Evolutionary conservation across 225 moss, liverwort and hornwort species (phyloP), one percentile per base, ranked within the genome.

Genomic region (Marchantia paleacea): DNA sequence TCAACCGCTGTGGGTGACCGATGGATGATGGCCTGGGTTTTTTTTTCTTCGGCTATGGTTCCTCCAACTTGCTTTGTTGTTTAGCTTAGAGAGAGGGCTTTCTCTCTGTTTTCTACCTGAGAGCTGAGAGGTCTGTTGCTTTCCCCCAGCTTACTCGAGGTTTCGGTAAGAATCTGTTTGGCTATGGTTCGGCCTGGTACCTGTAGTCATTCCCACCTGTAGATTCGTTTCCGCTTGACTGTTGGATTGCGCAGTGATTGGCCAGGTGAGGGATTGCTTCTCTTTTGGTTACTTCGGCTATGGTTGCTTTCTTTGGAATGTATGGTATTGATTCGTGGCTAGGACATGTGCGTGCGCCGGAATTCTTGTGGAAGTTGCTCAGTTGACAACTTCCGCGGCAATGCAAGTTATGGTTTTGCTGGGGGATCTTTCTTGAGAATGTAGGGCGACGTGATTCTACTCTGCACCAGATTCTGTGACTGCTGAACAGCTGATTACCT

Each of bases 161-260:
- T 64, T 24, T n/a, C n/a, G 64, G 68, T 68, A 68, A 68, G 29
- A 68, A 29, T 7, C 30, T 68, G 68, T 68, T 68, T 68, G 68
- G 68, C 68, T 31, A 68, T 68, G 68, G 68, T 31, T 68, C 28
- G 1, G 1, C 64, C 64, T 20, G 64, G 24, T 20, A 5, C 64
- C 11, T 64, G 64, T 3, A 64, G 64, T 24, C 14, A 19, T 24
- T 64, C 1, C 10, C 64, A 64, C 19, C 18, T n/a, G 4, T 64
- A n/a, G 64, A 64, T 64, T 64, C 22, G 64, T n/a, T 24, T 9
- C 10, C 24, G 24, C 64, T 24, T 31, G 29, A 68, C 30, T 68
- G 29, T 2, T 29, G 68, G 68, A 68, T 68, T 28, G 68, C 12
- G 28, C 10, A 30, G 29, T 28, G 26, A 28, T 31, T 1, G 24